Percentiles rank a stretch among this genome's conserved stretches.
These are phyloP conservation scores for Saprolegnia diclina DNA, from an alignment of 352 stramenopile species.

Conservation along the genomic window DNA sequence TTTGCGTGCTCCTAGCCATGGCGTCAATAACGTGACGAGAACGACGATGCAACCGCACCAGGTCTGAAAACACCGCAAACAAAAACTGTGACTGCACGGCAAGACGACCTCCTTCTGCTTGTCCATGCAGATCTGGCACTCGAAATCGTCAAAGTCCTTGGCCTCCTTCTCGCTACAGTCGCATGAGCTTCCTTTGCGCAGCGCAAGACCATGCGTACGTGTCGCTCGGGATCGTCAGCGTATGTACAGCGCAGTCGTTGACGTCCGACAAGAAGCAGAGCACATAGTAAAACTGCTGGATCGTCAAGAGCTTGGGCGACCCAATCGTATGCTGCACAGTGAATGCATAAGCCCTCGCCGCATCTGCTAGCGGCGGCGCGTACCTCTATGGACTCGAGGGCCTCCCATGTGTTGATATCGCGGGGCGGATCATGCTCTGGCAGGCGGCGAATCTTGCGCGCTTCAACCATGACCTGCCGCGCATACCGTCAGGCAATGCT, in stretches of 20 bases:
- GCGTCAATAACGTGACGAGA: neutral
- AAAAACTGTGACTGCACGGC: constrained; percentile 74
- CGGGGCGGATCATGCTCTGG: constrained; percentile 29
- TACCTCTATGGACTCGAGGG: neutral
- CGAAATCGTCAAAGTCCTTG: constrained; percentile 45
- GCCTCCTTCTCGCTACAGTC: constrained; percentile 5
- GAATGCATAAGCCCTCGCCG: neutral
- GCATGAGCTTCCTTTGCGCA: too few relatives aligned
- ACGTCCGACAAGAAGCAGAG: constrained; percentile 63
- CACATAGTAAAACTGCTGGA: constrained; percentile 78
- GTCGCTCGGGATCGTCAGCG: neutral
- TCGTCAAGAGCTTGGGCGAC: constrained; percentile 51
- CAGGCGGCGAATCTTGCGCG: constrained; percentile 58
- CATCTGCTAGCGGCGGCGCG: too few relatives aligned
- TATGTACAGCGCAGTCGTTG: constrained; percentile 18
- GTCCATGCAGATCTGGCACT: constrained; percentile 84
- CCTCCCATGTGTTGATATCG: constrained; percentile 10
- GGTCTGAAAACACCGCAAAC: constrained; percentile 67
- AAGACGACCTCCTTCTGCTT: constrained; percentile 74
- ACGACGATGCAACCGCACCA: constrained; percentile 32
- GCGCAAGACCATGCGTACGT: neutral
- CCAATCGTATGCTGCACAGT: constrained; percentile 38
- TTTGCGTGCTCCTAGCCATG: constrained; percentile 59
- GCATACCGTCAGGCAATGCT: too few relatives aligned
- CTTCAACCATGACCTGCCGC: constrained; percentile 45